Base-by-base conservation (phyloP, 2,329 filamentous ascomycete species). In the Orbilia blumenaviensis region DNA sequence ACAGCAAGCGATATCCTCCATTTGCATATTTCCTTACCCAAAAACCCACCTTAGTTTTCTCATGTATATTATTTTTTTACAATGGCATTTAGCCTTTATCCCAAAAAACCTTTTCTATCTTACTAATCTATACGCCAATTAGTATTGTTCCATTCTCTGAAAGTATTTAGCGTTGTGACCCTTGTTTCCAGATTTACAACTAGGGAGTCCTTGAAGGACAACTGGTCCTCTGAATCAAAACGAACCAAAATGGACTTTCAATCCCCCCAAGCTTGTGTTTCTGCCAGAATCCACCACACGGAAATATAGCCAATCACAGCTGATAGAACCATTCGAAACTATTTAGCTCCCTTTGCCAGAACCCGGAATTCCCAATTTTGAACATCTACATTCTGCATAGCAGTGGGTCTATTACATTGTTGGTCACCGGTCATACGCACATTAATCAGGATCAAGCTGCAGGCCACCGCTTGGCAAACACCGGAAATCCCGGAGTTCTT, bases 151-250 rank as follows among this genome's bases (percentile, higher is more conserved):
- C 25, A 46, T 38, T 63, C 36, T 8, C 16, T 36, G 52, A 54
- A 38, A 8, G 14, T 41, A 9, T 32, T 42, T 72, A 66, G 67
- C 50, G 36, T 64, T 23, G 60, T 27, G 21, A 38, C 41, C 58
- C 46, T 38, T 68, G 52, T 71, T 48, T 71, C 50, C 46, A 68
- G 29, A 25, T 25, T 56, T 46, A 7, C 34, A 16, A 14, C 23
- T n/a, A 58, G 34, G 48, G 50, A 50, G 16, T 41, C 23, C 66
- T 63, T 29, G 66, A 25, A 44, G 52, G 38, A 12, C 14, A 23
- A n/a, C n/a, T n/a, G n/a, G n/a, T n/a, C n/a, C n/a, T n/a, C 44
- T 62, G 66, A 71, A 71, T 71, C 34, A 63, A 54, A 69, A 69
- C 46, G 56, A 46, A 48, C 50, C 56, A 34, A 32, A 38, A 25